These are phyloP conservation scores for Fusarium scirpi DNA, from an alignment of 2,329 filamentous ascomycete genomes.

Conservation along the genomic window DNA sequence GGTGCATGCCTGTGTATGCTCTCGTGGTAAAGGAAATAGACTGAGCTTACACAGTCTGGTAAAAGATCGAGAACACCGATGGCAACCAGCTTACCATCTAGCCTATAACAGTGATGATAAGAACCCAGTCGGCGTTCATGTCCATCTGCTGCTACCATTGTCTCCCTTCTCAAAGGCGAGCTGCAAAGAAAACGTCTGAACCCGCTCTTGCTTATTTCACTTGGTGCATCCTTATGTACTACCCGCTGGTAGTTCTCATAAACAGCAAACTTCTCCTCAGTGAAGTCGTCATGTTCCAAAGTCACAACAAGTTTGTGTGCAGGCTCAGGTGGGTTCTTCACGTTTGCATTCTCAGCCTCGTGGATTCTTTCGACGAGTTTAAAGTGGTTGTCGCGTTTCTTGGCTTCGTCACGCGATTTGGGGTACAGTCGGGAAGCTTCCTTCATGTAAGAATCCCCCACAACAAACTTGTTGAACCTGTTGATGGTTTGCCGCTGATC, in stretches of 20 bases:
- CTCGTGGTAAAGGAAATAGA: slow-evolving; percentile 86
- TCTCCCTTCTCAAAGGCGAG: slow-evolving; percentile 70
- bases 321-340: slow-evolving; percentile 71
- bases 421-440: slow-evolving; percentile 74
- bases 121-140: slow-evolving; percentile 72
- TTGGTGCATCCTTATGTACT: slow-evolving; percentile 75
- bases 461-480: slow-evolving; percentile 78
- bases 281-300: slow-evolving; percentile 77
- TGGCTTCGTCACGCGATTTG: slow-evolving; percentile 73
- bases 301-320: slow-evolving; percentile 76
- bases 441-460: slow-evolving; percentile 75
- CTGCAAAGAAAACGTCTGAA: slow-evolving; percentile 81
- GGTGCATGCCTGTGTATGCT: slow-evolving; percentile 77
- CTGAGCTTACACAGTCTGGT: slow-evolving; percentile 80
- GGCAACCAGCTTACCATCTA: slow-evolving; percentile 81
- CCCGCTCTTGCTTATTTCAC: slow-evolving; percentile 68
- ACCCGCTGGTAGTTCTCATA: slow-evolving; percentile 80
- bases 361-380: slow-evolving; percentile 75
- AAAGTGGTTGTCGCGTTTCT: slow-evolving; percentile 74
- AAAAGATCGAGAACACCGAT: slow-evolving; percentile 82
- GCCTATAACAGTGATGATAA: slow-evolving; percentile 84
- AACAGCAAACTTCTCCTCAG: slow-evolving; percentile 79
- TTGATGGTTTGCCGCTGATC: slow-evolving; percentile 82
- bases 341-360: slow-evolving; percentile 69
- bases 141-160: slow-evolving; percentile 60